Evolutionary conservation across 495 filamentous ascomycete species (phyloP).

Genomic region (Hyaloscypha hepaticicola): DNA sequence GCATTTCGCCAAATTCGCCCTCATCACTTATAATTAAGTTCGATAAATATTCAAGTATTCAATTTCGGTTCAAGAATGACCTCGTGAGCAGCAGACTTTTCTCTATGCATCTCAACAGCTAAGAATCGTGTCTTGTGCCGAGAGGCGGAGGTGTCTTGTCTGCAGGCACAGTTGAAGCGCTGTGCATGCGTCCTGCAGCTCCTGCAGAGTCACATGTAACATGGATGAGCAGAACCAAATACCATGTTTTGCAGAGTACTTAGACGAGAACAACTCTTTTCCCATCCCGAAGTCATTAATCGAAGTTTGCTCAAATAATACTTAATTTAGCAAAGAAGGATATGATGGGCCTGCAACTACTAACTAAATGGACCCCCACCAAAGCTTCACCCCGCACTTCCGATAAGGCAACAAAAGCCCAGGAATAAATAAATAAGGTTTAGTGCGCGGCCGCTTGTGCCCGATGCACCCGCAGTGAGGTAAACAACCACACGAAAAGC

Average conservation of each 20-base stretch:
- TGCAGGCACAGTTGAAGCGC: not conserved
- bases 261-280: no score
- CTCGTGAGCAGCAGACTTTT: not conserved
- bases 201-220: slow-evolving; percentile 5
- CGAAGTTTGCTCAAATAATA: no score
- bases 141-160: slow-evolving; percentile 2
- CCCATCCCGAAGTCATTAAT: no score
- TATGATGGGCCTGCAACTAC: not conserved
- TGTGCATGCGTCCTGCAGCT: slow-evolving; percentile 7
- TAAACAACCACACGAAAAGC: slow-evolving; percentile 19
- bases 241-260: no score
- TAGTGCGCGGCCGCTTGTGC: slow-evolving; percentile 17
- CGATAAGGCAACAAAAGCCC: slow-evolving; percentile 10
- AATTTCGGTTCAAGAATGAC: not conserved
- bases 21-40: not conserved
- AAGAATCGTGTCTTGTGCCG: slow-evolving; percentile 6
- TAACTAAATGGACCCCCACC: not conserved
- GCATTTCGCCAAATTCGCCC: not conserved
- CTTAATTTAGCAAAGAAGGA: no score
- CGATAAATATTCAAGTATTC: not conserved
- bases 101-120: not conserved
- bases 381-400: slow-evolving; percentile 10
- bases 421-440: slow-evolving; percentile 18
- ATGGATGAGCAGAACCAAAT: not conserved
- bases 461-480: slow-evolving; percentile 6